These are phyloP conservation scores for Calocera cornea DNA, from an alignment of 768 basidiomycete species.

Conservation along the genomic window DNA sequence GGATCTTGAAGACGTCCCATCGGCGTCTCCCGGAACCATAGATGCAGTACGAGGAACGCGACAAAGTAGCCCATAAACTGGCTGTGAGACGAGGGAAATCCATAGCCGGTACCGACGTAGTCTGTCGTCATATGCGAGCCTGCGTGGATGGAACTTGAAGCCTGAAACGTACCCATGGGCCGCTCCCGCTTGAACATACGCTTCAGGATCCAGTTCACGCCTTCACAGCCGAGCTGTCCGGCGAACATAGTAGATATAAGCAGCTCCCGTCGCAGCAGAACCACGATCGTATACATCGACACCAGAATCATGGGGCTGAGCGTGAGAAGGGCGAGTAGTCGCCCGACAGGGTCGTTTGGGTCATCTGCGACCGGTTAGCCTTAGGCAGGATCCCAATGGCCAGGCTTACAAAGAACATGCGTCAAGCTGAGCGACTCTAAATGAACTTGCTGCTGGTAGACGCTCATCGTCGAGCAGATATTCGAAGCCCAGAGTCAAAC, in stretches of 20 bases:
- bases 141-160: background rate
- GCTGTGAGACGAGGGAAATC: slow-evolving; percentile 79
- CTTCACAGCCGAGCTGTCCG: slow-evolving; percentile 62
- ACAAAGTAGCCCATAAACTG: slow-evolving; percentile 85
- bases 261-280: slow-evolving; percentile 39
- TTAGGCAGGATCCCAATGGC: no score
- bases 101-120: slow-evolving; percentile 52
- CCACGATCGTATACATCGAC: background rate
- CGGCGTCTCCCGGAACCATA: slow-evolving; percentile 49
- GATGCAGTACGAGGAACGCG: slow-evolving; percentile 59
- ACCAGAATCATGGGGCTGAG: background rate
- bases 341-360: background rate
- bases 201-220: slow-evolving; percentile 55
- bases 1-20: slow-evolving; percentile 32
- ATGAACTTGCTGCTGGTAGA: background rate
- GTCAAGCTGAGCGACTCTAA: background rate
- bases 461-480: background rate
- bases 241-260: slow-evolving; percentile 73
- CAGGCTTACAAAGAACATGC: background rate
- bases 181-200: slow-evolving; percentile 51
- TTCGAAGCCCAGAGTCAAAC: background rate
- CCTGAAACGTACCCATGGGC: slow-evolving; percentile 39
- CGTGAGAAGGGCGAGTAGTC: background rate
- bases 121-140: background rate
- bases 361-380: no score